A percentile compares a stretch with the other conserved stretches of the same genome.
Conservation (phyloP, 345 rosid genomes). For the Microcos paniculata region DNA sequence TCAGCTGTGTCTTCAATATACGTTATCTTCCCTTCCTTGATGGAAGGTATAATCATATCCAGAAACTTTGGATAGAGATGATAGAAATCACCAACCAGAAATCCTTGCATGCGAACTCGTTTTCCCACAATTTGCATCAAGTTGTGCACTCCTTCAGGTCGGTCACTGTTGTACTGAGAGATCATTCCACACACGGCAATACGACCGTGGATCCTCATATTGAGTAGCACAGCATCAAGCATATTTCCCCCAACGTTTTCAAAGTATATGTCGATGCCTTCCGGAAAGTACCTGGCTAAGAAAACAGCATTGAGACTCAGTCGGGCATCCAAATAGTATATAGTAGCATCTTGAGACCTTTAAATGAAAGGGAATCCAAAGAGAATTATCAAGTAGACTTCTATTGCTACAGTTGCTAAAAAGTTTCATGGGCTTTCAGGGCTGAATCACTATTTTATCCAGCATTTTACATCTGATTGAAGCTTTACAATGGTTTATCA, state of each 20-base stretch:
- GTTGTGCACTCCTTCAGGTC: constrained; percentile 39
- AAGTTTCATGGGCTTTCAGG: background rate
- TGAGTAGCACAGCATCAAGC: constrained; percentile 51
- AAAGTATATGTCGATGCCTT: constrained; percentile 59
- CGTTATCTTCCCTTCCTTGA: constrained; percentile 45
- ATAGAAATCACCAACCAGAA: constrained; percentile 31
- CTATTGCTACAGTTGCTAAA: background rate
- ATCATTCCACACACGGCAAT: constrained; percentile 59
- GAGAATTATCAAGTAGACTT: background rate
- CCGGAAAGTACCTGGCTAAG: constrained; percentile 22
- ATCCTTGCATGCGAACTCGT: constrained; percentile 42
- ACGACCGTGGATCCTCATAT: constrained; percentile 48
- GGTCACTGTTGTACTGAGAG: constrained; percentile 46
- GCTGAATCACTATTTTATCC: too few species aligned
- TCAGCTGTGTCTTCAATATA: constrained; percentile 49
- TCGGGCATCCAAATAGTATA: background rate
- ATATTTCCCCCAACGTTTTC: constrained; percentile 60
- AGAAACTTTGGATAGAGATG: constrained; percentile 34
- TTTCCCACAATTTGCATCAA: constrained; percentile 22
- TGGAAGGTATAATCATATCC: constrained; percentile 37
- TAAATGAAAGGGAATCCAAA: background rate
- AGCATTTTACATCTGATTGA: background rate
- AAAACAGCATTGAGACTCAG: background rate
- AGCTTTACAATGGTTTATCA: background rate
- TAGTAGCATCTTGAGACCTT: background rate